Evolutionary conservation across 139 green algal species (phyloP).

Genomic region (Chlorella ohadii): DNA sequence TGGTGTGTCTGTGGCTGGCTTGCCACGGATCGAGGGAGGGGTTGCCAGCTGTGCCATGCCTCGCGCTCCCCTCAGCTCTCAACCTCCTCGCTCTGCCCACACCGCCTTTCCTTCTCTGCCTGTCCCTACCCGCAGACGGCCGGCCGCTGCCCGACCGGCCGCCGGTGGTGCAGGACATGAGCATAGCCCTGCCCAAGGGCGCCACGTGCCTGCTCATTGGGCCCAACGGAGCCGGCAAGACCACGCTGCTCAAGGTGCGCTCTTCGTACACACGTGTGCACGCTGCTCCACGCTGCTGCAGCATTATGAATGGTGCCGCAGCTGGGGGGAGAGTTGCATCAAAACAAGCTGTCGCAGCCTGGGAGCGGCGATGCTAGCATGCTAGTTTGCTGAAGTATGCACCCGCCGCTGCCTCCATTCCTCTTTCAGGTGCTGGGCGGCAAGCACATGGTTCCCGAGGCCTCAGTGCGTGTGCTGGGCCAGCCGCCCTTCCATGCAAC

Average conservation of each 20-base stretch:
- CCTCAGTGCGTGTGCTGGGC: constrained; percentile 79
- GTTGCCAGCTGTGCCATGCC: too few relatives aligned
- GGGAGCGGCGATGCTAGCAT: not conserved
- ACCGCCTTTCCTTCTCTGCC: too few relatives aligned
- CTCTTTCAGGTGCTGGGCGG: constrained; percentile 84
- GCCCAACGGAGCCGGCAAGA: constrained; percentile 73
- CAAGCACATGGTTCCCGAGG: constrained; percentile 90
- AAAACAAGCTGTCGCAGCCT: not conserved
- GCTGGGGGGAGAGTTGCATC: too few relatives aligned
- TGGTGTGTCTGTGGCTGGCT: not conserved
- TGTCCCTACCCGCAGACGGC: constrained; percentile 81
- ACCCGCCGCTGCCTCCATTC: not conserved
- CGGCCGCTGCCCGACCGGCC: constrained; percentile 68
- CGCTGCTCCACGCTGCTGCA: not conserved
- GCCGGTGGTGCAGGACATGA: constrained; percentile 78
- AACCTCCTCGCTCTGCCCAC: too few relatives aligned
- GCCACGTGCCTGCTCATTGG: constrained; percentile 84
- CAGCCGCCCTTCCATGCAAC: constrained; percentile 94
- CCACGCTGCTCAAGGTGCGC: constrained; percentile 26
- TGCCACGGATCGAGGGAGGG: too few relatives aligned
- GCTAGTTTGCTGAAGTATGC: too few relatives aligned
- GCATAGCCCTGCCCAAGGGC: constrained; percentile 66
- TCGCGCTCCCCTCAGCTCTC: too few relatives aligned
- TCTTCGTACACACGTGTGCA: not conserved
- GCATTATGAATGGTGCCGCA: not conserved